phyloP scores from a whole-genome alignment of 768 basidiomycete species.

The Megacollybia marginata region DNA sequence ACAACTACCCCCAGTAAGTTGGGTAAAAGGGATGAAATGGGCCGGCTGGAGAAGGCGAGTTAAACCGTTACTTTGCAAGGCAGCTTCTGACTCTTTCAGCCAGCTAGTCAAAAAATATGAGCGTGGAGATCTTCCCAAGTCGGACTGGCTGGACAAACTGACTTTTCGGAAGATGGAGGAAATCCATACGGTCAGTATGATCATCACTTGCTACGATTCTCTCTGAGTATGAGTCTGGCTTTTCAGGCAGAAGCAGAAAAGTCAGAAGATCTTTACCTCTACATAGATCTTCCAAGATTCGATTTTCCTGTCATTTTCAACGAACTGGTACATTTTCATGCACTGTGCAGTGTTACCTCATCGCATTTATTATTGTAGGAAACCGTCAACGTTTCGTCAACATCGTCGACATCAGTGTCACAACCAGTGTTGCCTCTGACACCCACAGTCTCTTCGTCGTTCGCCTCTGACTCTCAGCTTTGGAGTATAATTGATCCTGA shows the following conservation, averaged over 20 bases:
- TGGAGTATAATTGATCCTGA: constrained; percentile 94
- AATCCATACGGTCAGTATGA: constrained; percentile 69
- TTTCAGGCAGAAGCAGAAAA: constrained; percentile 80
- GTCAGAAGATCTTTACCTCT: constrained; percentile 91
- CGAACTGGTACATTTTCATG: constrained; percentile 56
- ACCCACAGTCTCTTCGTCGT: constrained; percentile 36
- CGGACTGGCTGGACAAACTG: constrained; percentile 93
- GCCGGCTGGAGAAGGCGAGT: constrained; percentile 83
- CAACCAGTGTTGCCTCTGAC: constrained; percentile 33
- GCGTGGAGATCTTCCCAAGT: constrained; percentile 85
- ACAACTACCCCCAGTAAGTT: constrained; percentile 85
- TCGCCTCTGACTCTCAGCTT: constrained; percentile 60
- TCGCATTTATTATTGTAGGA: constrained; percentile 25
- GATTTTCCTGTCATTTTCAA: constrained; percentile 96
- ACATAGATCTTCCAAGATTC: constrained; percentile 92
- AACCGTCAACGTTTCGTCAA: constrained; percentile 28
- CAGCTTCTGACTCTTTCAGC: constrained; percentile 21
- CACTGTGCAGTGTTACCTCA: background rate
- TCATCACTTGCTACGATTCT: background rate
- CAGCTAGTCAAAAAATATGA: constrained; percentile 95
- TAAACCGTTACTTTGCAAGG: background rate
- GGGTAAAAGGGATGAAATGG: constrained; percentile 85
- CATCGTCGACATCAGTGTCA: constrained; percentile 33
- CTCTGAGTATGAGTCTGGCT: background rate
- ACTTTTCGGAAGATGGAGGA: constrained; percentile 94